These are phyloP conservation scores for Aureobasidium sp. DNA, from an alignment of 2,329 filamentous ascomycete genomes.

Conservation along the genomic window DNA sequence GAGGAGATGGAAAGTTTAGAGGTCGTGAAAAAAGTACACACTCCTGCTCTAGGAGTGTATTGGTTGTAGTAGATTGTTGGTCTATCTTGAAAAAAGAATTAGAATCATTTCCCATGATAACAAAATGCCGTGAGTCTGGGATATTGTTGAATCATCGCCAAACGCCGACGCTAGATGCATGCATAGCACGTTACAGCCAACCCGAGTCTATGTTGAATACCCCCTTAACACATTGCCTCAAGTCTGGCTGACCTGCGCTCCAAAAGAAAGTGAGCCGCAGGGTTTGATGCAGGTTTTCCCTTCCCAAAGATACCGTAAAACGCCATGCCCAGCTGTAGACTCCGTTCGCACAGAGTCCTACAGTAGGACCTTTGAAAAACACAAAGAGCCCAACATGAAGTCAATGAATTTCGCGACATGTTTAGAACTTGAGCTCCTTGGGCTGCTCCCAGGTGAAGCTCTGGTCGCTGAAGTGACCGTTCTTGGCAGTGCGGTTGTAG, in stretches of 20 bases:
- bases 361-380: constrained; percentile 10
- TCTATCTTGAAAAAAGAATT: constrained; percentile 15
- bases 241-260: constrained; percentile 16
- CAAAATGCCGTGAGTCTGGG: constrained; percentile 17
- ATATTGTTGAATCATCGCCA: constrained; percentile 24
- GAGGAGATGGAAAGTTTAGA: background rate
- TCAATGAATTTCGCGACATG: constrained; percentile 7
- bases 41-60: background rate
- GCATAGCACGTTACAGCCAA: constrained; percentile 18
- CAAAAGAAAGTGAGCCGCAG: constrained; percentile 6
- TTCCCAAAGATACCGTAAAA: constrained; percentile 4
- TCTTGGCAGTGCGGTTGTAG: constrained; percentile 97
- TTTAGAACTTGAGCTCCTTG: constrained; percentile 87
- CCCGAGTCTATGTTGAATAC: constrained; percentile 23
- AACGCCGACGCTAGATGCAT: constrained; percentile 22
- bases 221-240: constrained; percentile 19
- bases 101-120: constrained; percentile 13
- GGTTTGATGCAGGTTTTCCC: constrained; percentile 8
- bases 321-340: background rate
- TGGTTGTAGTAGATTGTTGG: constrained; percentile 11
- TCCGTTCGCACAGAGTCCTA: constrained; percentile 3
- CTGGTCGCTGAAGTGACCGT: constrained; percentile 99
- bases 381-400: background rate
- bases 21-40: constrained; percentile 2
- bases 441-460: constrained; percentile 97